Conservation (phyloP, 2,329 filamentous ascomycete genomes). For the Beauveria pseudobassiana region DNA sequence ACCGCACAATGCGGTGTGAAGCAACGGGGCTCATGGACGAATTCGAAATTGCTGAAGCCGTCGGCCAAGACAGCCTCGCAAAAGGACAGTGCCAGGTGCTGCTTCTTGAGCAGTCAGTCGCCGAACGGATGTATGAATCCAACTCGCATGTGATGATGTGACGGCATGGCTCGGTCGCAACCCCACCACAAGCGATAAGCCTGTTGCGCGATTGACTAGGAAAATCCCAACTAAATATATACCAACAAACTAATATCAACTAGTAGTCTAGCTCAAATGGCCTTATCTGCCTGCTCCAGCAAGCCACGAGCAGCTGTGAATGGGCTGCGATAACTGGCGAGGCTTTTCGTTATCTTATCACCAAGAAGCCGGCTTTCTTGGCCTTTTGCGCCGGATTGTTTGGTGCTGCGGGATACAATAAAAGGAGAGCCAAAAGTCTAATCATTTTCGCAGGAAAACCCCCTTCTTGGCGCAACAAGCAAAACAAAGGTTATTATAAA, state of each 20-base stretch:
- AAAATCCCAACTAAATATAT: no score
- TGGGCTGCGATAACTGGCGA: conserved; percentile 2
- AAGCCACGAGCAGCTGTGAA: background rate
- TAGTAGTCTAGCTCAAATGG: background rate
- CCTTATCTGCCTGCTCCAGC: background rate
- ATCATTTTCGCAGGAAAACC: background rate
- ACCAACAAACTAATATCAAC: no score
- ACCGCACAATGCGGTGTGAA: background rate
- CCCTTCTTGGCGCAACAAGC: background rate
- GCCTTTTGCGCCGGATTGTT: background rate
- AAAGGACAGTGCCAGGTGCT: no score
- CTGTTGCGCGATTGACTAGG: background rate
- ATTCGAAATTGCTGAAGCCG: no score
- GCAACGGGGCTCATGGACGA: no score
- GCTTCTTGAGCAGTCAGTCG: no score
- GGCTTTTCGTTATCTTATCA: conserved; percentile 10
- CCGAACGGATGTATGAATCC: no score
- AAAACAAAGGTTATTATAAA: background rate
- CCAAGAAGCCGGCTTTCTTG: background rate
- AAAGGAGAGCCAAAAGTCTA: background rate
- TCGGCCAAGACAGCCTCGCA: no score
- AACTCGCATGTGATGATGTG: background rate
- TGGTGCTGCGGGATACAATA: background rate
- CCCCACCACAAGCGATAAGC: background rate
- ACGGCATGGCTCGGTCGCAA: background rate